phyloP scores from a whole-genome alignment of 176 grass and related monocot species.

The Musa troglodytarum region DNA sequence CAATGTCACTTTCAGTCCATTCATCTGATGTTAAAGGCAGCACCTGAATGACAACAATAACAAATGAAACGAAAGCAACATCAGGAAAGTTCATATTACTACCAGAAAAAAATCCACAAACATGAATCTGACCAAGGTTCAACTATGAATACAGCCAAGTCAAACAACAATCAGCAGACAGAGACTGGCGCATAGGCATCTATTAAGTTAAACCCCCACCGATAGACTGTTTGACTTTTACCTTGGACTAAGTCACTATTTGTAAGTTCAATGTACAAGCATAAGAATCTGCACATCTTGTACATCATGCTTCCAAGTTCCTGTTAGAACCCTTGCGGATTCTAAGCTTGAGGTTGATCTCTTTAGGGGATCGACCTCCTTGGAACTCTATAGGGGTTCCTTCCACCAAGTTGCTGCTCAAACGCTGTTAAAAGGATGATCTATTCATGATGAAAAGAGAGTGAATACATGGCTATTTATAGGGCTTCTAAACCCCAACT shows the following conservation, averaged over 20 bases:
- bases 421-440: no score
- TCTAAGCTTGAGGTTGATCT: no score
- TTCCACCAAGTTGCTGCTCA: no score
- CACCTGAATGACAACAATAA: conserved; percentile 43
- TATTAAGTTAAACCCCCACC: no score
- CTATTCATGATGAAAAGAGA: no score
- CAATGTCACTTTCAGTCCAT: conserved; percentile 81
- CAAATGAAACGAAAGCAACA: conserved; percentile 6
- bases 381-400: no score
- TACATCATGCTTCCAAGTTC: background rate
- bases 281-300: background rate
- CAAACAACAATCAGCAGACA: no score
- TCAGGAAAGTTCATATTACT: conserved; percentile 9
- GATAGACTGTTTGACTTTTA: background rate
- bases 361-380: no score
- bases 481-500: no score
- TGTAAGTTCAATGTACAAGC: background rate
- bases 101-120: background rate
- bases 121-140: background rate
- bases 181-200: no score
- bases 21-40: conserved; percentile 89
- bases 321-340: no score
- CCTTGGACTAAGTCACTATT: background rate
- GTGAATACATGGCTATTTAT: no score
- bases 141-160: background rate